These are phyloP conservation scores for Salix purpurea DNA, from an alignment of 345 rosid genomes.

Conservation along the genomic window DNA sequence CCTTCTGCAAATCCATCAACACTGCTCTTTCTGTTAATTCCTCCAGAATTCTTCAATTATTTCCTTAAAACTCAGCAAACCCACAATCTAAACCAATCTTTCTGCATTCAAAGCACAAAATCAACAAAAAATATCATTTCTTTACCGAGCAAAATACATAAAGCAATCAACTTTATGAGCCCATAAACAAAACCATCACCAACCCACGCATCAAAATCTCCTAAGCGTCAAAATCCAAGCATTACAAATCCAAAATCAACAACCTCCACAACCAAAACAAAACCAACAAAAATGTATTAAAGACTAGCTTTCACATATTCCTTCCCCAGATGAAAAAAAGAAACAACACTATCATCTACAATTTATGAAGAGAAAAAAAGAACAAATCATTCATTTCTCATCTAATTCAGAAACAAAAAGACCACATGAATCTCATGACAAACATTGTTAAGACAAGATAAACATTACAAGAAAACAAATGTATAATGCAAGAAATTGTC, in stretches of 20 bases:
- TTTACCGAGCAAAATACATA: background rate
- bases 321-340: background rate
- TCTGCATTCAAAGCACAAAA: background rate
- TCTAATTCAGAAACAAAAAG: background rate
- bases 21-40: slow-evolving; percentile 37
- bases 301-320: background rate
- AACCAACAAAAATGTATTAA: background rate
- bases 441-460: background rate
- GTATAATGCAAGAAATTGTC: background rate
- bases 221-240: background rate
- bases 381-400: too few relatives aligned
- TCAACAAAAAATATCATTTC: background rate
- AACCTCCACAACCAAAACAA: background rate
- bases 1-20: slow-evolving; percentile 46
- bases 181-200: background rate
- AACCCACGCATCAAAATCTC: background rate
- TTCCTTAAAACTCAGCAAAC: background rate
- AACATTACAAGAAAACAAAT: background rate
- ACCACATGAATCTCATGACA: background rate
- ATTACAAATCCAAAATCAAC: background rate
- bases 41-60: slow-evolving; percentile 25
- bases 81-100: background rate
- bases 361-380: background rate
- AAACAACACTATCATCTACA: background rate
- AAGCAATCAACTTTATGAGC: background rate